Conservation (phyloP, 139 green algal genomes). For the Auxenochlorella pyrenoidosa region DNA sequence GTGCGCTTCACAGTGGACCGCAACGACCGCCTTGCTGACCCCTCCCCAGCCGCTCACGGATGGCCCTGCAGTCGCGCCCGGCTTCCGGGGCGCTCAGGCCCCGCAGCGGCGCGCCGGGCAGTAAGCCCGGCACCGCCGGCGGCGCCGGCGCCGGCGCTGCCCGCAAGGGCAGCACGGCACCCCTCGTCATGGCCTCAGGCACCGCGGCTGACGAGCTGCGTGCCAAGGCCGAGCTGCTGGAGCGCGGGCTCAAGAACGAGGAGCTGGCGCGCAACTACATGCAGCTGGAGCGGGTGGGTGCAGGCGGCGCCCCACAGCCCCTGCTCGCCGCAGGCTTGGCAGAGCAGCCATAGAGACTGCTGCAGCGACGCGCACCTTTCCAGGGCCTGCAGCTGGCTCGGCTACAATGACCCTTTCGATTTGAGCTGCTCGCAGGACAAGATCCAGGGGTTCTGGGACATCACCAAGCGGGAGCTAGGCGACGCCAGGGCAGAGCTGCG, state of each 20-base stretch:
- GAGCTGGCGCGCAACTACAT: slow-evolving; percentile 92
- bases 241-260: slow-evolving; percentile 91
- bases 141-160: not conserved
- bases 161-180: not conserved
- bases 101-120: not conserved
- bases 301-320: too few species aligned
- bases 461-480: slow-evolving; percentile 91
- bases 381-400: too few species aligned
- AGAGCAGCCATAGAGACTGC: not conserved
- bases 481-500: slow-evolving; percentile 81
- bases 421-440: slow-evolving; percentile 79
- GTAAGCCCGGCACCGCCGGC: not conserved
- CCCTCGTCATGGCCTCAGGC: not conserved
- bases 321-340: too few species aligned
- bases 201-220: slow-evolving; percentile 78
- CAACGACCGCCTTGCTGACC: too few species aligned
- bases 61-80: not conserved
- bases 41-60: too few species aligned
- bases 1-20: too few species aligned
- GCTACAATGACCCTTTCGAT: too few species aligned
- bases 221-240: slow-evolving; percentile 78
- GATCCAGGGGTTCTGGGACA: slow-evolving; percentile 94
- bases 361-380: not conserved
- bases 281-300: slow-evolving; percentile 87
- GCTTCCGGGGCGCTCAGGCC: not conserved